Conservation (phyloP, 116 monocot species). For the Papilionanthe hybrid region DNA sequence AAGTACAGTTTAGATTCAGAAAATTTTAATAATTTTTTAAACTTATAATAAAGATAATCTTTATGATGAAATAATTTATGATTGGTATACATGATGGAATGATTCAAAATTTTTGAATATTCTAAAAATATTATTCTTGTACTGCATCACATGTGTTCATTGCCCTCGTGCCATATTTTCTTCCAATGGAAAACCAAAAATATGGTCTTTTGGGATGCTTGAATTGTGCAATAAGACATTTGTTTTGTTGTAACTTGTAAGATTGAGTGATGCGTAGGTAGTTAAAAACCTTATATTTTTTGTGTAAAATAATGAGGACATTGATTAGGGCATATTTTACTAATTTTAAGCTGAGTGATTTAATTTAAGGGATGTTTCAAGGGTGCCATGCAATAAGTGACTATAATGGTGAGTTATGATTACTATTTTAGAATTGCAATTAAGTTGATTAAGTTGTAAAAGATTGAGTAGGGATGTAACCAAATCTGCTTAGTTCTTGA, state of each 20-base stretch:
- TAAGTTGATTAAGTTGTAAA: not conserved
- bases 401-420: not conserved
- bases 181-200: not conserved
- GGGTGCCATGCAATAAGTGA: not conserved
- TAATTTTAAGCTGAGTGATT: not conserved
- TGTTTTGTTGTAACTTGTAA: not conserved
- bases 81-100: no score
- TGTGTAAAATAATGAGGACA: not conserved
- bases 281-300: not conserved
- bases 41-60: no score
- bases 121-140: no score
- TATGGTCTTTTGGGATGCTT: not conserved
- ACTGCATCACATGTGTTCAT: no score
- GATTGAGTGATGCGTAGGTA: not conserved
- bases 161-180: not conserved
- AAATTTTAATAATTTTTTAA: no score
- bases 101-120: no score
- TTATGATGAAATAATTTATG: no score
- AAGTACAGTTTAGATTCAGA: no score
- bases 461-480: not conserved
- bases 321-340: not conserved
- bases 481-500: not conserved
- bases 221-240: not conserved
- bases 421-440: not conserved
- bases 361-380: not conserved